Base-by-base conservation (phyloP, 805 yeast species). In the Metahyphopichia silvanorum region DNA sequence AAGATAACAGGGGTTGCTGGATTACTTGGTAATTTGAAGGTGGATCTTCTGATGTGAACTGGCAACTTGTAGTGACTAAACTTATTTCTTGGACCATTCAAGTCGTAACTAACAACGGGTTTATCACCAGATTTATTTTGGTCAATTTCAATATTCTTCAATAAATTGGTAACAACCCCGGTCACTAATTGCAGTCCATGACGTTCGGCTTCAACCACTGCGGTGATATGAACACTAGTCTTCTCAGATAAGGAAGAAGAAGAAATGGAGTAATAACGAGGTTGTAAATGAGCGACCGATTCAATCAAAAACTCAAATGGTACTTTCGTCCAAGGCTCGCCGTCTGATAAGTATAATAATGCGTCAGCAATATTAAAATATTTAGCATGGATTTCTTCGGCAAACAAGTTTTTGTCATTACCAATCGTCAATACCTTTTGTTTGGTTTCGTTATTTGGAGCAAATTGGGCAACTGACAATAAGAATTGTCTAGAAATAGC, bases 221-320 rank as follows among this genome's bases (percentile, higher is more conserved):
- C 96, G 13, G 98, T 93, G 38, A 89, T 71, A 46, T 86, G 87
- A 37, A 89, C 73, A 13, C 74, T 71, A 32, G 79, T 72, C 55
- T 86, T 86, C 51, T 86, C 93, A 35, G 79, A 71, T 33, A 77
- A 59, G 1, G 94, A 81, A 4, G 96, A 86, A 1, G 97, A 89
- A 2, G 97, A 89, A 46, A 91, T 91, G 15, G 98, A 91, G 63
- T 91, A 91, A 66, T 87, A 91, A 60, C 98, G 89, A 25, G 97
- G 96, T 58, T 84, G 94, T 51, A 93, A 66, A 46, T 79, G 85
- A 26, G 88, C 76, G 41, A 93, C 58, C 19, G 82, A 73, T 66
- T 91, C 98, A 46, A 89, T 68, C 24, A 93, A 60, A 52, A 89
- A 86, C 40, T 79, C 80, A 68, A 91, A 83, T 20, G 98, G 96